A percentile compares a stretch with the other conserved stretches of the same genome.
Evolutionary conservation across 2,329 filamentous ascomycete genomes (phyloP).

Genomic region (Coniochaeta prunicola): DNA sequence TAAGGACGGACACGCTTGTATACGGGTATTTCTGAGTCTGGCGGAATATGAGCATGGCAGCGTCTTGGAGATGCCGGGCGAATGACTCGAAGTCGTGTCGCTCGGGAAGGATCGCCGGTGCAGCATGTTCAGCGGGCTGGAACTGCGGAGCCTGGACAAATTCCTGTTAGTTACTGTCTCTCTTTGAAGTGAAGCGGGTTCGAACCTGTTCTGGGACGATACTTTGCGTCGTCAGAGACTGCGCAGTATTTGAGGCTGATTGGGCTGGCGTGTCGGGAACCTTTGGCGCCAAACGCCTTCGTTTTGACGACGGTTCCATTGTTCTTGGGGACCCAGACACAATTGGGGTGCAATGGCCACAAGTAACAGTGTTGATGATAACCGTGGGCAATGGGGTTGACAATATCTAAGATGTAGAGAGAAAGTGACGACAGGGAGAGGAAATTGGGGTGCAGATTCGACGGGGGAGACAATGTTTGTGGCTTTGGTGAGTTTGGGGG

Average conservation of each 20-base stretch:
- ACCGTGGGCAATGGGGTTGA: not conserved
- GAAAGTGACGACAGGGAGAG: not conserved
- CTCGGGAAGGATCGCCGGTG: constrained; percentile 18
- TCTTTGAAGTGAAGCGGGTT: not conserved
- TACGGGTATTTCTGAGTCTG: constrained; percentile 54
- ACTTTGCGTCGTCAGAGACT: not conserved
- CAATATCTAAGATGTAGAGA: not conserved
- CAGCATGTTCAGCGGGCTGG: constrained; percentile 12
- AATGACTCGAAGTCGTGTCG: constrained; percentile 60
- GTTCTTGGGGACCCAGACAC: not conserved
- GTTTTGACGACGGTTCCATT: constrained; percentile 21
- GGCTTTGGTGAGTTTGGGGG: not conserved
- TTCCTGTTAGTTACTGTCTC: not conserved
- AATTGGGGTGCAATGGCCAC: not conserved
- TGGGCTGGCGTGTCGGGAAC: constrained; percentile 14
- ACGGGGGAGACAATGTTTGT: not conserved
- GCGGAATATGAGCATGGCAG: constrained; percentile 58
- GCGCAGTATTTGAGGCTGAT: not conserved
- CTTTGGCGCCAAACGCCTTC: constrained; percentile 19
- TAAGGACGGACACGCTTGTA: constrained; percentile 49
- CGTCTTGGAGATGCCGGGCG: constrained; percentile 60
- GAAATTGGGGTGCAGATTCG: not conserved
- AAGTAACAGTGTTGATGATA: not conserved
- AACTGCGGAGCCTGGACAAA: constrained; percentile 13
- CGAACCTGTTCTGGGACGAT: not conserved